phyloP scores from a whole-genome alignment of 1,284 basidiomycete species.

The Austroboletus niveus region DNA sequence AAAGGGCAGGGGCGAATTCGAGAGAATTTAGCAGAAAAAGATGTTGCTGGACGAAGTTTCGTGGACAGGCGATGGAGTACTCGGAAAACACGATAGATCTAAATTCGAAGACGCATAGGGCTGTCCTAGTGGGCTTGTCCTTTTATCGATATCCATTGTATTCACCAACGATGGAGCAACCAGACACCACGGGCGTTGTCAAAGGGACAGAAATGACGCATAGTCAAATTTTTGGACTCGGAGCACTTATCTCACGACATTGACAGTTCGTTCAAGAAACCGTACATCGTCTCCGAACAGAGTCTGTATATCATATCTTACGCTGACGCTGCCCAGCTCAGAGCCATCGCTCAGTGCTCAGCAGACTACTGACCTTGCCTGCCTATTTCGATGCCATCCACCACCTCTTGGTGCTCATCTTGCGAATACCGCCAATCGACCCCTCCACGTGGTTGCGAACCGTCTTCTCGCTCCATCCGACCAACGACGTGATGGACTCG shows the following conservation, averaged over 20 bases:
- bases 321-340: constrained; percentile 36
- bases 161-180: no score
- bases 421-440: constrained; percentile 67
- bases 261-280: constrained; percentile 67
- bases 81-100: no score
- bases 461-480: constrained; percentile 64
- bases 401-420: constrained; percentile 54
- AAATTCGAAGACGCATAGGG: no score
- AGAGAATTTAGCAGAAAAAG: no score
- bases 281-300: constrained; percentile 41
- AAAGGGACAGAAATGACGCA: constrained; percentile 56
- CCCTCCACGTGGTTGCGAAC: constrained; percentile 46
- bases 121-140: no score
- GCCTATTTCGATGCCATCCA: constrained; percentile 45
- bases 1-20: constrained; percentile 51
- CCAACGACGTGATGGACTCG: constrained; percentile 26
- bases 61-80: no score
- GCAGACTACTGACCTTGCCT: constrained; percentile 42
- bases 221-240: constrained; percentile 57
- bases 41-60: no score
- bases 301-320: background rate
- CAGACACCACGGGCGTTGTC: constrained; percentile 33
- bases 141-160: no score
- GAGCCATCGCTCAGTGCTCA: constrained; percentile 46
- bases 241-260: constrained; percentile 63